These are phyloP conservation scores for Fusarium oligoseptatum DNA, from an alignment of 2,329 filamentous ascomycete species.

Conservation along the genomic window DNA sequence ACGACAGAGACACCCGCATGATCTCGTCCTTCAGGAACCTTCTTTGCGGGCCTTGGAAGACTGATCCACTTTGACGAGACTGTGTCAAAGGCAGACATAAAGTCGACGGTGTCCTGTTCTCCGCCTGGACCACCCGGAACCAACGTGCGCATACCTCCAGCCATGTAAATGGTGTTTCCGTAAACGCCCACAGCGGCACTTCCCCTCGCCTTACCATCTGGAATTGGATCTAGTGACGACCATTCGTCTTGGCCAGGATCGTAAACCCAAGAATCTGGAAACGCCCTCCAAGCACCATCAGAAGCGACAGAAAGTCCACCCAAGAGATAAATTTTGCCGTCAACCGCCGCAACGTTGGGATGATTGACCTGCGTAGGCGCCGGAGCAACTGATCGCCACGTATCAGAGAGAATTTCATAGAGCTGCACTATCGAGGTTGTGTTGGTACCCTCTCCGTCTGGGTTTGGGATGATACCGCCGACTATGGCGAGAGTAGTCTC, in stretches of 20 bases:
- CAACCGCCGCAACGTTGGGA: constrained; percentile 52
- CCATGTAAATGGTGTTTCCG: constrained; percentile 51
- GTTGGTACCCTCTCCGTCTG: constrained; percentile 14
- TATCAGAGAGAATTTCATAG: constrained; percentile 49
- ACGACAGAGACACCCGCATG: constrained; percentile 51
- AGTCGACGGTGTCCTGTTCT: constrained; percentile 46
- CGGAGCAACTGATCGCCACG: constrained; percentile 46
- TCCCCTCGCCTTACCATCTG: constrained; percentile 46
- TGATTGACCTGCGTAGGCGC: constrained; percentile 52
- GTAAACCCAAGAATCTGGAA: constrained; percentile 49
- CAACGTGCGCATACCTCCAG: constrained; percentile 53
- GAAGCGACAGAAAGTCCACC: constrained; percentile 50
- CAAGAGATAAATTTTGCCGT: constrained; percentile 55
- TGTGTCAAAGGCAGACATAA: constrained; percentile 51
- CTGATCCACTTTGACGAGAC: constrained; percentile 43
- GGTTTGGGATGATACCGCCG: constrained; percentile 44
- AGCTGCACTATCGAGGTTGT: constrained; percentile 48
- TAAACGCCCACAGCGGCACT: constrained; percentile 51
- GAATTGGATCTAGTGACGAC: constrained; percentile 45
- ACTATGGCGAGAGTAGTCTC: constrained; percentile 42
- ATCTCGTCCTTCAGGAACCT: constrained; percentile 52
- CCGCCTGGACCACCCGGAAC: not conserved
- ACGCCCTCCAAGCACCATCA: constrained; percentile 45
- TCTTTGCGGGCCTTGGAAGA: constrained; percentile 41
- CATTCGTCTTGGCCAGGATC: constrained; percentile 46